Base-by-base conservation (phyloP, 164 flowering plant genomes). In the Berberis thunbergii region DNA sequence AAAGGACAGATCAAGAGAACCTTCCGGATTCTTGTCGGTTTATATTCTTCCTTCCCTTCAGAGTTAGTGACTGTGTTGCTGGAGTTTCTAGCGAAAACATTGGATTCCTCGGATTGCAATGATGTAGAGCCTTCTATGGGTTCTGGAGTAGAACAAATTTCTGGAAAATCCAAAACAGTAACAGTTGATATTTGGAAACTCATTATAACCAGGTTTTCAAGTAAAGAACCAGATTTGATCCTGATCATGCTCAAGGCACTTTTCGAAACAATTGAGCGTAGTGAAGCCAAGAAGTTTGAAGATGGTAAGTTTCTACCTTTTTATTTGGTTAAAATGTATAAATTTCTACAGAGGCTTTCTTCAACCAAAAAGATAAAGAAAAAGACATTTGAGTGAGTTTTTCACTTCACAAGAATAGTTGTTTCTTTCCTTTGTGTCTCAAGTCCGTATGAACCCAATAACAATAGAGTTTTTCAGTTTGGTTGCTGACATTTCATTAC, bases 21-120 rank as follows among this genome's bases (percentile, higher is more conserved):
- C 43, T 59, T 81, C 75, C 76, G 79, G 62, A 69, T 7, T 55
- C 76, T 87, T 69, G 67, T 75, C 40, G 77, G 67, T 45, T 70
- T 88, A 50, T 87, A 86, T 73, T 72, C 86, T 71, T 75, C 85
- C n/a, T 86, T 54, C 70, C 75, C 97, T 41, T 73, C 77, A 8
- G 91, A 84, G 62, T 80, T 86, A 49, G 80, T 77, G 26, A 67
- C 83, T 13, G 71, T 82, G 42, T 57, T 90, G 64, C 58, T 90
- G 65, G 87, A 83, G 55, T 74, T 75, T 53, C 69, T 87, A 70
- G 66, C 74, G 59, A 78, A 79, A 69, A 74, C 79, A 40, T 54
- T 67, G 41, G 64, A 73, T 43, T 75, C 81, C 11, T 75, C 75
- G 49, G 70, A 70, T 50, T 53, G 53, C 7, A n/a, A 62, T 55